phyloP scores from a whole-genome alignment of 768 basidiomycete genomes.

The Leccinum rimulosum region DNA sequence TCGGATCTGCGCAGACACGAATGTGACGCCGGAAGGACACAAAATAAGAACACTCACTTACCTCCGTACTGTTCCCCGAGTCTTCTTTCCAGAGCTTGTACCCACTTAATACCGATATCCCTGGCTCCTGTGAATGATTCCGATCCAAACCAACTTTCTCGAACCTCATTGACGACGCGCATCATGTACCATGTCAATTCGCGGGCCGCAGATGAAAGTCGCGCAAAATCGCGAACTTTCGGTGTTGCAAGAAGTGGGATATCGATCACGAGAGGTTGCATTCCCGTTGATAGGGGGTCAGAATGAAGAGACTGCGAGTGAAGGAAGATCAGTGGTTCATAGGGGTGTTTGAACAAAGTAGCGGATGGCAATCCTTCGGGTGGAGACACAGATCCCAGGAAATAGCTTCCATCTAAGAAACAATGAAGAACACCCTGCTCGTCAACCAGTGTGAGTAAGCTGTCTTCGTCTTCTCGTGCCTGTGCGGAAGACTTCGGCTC shows the following conservation, averaged over 20 bases:
- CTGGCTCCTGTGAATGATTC: constrained; percentile 65
- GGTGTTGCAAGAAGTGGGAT: constrained; percentile 57
- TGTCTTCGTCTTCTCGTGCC: constrained; percentile 52
- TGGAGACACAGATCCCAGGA: constrained; percentile 51
- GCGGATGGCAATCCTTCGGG: constrained; percentile 33
- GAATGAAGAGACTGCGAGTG: constrained; percentile 37
- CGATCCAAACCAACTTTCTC: constrained; percentile 68
- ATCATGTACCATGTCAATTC: constrained; percentile 72
- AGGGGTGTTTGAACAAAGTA: constrained; percentile 43
- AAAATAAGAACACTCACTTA: constrained; percentile 40
- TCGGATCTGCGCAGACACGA: constrained; percentile 44
- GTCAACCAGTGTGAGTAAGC: constrained; percentile 63
- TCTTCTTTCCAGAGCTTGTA: constrained; percentile 59
- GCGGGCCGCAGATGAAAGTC: constrained; percentile 63
- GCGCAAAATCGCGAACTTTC: constrained; percentile 65
- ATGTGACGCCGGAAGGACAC: constrained; percentile 9
- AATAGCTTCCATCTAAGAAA: constrained; percentile 77
- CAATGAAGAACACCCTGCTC: constrained; percentile 54
- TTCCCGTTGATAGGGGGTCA: constrained; percentile 24
- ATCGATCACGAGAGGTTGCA: constrained; percentile 45
- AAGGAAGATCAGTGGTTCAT: constrained; percentile 47
- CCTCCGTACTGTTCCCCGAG: constrained; percentile 67
- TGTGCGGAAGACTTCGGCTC: constrained; percentile 26
- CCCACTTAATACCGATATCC: constrained; percentile 72
- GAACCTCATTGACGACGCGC: constrained; percentile 72